Percentiles rank a stretch among this genome's conserved stretches.
phyloP scores from a whole-genome alignment of 2,329 filamentous ascomycete species.

The Dactylellina parvicollis region DNA sequence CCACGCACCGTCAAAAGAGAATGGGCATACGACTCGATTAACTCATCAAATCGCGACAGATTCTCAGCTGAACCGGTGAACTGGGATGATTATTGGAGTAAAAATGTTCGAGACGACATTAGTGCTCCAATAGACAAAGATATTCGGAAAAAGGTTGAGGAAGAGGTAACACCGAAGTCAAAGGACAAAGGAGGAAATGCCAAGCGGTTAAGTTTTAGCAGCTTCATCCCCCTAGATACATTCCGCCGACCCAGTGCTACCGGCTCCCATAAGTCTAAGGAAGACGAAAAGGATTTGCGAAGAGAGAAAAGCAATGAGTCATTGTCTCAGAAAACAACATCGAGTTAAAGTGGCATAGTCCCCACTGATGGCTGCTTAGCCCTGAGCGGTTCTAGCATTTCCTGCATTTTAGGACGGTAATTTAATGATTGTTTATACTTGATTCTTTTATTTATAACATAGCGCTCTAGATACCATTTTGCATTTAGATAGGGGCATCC shows the following conservation, averaged over 20 bases:
- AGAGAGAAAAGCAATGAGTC: slow-evolving; percentile 49
- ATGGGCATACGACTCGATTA: slow-evolving; percentile 46
- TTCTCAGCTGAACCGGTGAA: slow-evolving; percentile 36
- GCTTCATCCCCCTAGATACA: slow-evolving; percentile 48
- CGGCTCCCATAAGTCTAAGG: slow-evolving; percentile 35
- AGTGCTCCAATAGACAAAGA: slow-evolving; percentile 49
- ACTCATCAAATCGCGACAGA: slow-evolving; percentile 40
- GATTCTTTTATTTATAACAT: slow-evolving; percentile 26
- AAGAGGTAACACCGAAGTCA: slow-evolving; percentile 9
- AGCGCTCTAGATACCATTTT: slow-evolving; percentile 45
- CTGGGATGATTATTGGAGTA: slow-evolving; percentile 50
- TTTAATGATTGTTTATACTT: neutral
- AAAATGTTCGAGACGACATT: slow-evolving; percentile 38
- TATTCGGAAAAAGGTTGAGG: slow-evolving; percentile 48
- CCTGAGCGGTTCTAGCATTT: too few species aligned
- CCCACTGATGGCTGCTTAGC: too few species aligned
- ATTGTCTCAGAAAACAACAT: neutral
- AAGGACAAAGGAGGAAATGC: slow-evolving; percentile 29
- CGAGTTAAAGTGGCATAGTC: too few species aligned
- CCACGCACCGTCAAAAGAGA: slow-evolving; percentile 39
- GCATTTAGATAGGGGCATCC: slow-evolving; percentile 28
- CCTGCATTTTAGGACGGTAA: neutral
- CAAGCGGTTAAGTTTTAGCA: slow-evolving; percentile 47
- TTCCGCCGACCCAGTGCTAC: slow-evolving; percentile 47
- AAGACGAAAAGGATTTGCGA: slow-evolving; percentile 43